These are phyloP conservation scores for Paraglomus occultum DNA, from an alignment of 192 early-diverging fungal genomes.

Conservation along the genomic window DNA sequence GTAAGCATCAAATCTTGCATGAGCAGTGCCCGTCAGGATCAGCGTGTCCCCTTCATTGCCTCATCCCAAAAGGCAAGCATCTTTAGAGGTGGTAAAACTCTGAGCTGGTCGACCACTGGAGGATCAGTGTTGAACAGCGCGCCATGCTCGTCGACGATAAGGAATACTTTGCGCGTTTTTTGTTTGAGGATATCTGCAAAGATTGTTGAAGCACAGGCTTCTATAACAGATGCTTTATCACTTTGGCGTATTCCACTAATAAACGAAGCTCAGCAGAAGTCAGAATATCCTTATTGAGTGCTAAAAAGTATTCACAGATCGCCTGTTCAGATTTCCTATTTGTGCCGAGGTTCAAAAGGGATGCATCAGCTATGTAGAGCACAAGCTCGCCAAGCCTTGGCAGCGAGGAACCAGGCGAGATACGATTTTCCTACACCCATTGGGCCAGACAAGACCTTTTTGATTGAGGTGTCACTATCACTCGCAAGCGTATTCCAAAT, in stretches of 20 bases:
- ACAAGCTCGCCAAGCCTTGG: background rate
- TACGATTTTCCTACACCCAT: conserved; percentile 12
- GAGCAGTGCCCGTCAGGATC: conserved; percentile 10
- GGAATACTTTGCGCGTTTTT: background rate
- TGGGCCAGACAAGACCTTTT: conserved; percentile 27
- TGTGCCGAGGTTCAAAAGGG: background rate
- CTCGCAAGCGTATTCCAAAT: conserved; percentile 25
- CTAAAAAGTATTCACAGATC: conserved; percentile 3
- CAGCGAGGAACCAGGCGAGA: conserved; percentile 11
- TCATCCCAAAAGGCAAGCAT: background rate
- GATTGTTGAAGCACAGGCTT: background rate
- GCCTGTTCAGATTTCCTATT: too few species aligned
- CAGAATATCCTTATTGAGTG: conserved; percentile 9
- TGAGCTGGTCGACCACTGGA: background rate
- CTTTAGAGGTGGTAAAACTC: too few species aligned
- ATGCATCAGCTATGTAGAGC: conserved; percentile 12
- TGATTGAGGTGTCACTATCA: conserved; percentile 10
- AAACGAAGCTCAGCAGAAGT: background rate
- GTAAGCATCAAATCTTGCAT: conserved; percentile 10
- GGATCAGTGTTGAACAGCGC: background rate
- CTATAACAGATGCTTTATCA: background rate
- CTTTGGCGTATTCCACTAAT: background rate
- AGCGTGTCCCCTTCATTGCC: background rate
- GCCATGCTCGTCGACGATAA: conserved; percentile 16
- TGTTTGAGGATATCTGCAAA: background rate